These are phyloP conservation scores for Singerocomus inundabilis DNA, from an alignment of 1,284 basidiomycete genomes.

Conservation along the genomic window DNA sequence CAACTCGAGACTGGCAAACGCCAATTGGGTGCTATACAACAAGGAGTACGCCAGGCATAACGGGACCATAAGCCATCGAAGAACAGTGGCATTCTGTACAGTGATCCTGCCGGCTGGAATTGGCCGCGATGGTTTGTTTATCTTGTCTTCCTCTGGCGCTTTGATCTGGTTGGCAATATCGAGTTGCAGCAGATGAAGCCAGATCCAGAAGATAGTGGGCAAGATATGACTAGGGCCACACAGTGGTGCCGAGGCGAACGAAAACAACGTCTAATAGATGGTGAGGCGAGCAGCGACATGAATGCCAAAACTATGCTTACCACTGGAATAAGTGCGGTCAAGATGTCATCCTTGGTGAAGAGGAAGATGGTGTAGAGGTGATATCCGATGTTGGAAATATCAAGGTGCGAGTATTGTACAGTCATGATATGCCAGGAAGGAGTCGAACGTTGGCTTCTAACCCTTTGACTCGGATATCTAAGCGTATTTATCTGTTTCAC, in stretches of 20 bases:
- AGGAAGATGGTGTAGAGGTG: slow-evolving; percentile 37
- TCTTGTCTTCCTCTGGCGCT: slow-evolving; percentile 38
- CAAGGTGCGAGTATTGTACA: slow-evolving; percentile 1
- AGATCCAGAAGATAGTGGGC: slow-evolving; percentile 40
- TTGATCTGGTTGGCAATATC: slow-evolving; percentile 44
- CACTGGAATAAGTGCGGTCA: slow-evolving; percentile 40
- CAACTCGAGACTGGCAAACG: slow-evolving; percentile 35
- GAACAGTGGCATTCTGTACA: slow-evolving; percentile 26
- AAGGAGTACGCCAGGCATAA: slow-evolving; percentile 36
- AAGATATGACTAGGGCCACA: slow-evolving; percentile 19
- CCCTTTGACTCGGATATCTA: background rate
- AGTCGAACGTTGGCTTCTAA: background rate
- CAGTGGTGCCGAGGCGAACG: slow-evolving; percentile 35
- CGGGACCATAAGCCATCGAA: slow-evolving; percentile 40
- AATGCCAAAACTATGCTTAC: slow-evolving; percentile 24
- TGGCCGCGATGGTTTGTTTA: slow-evolving; percentile 43
- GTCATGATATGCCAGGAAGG: slow-evolving; percentile 11
- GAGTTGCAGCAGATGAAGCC: slow-evolving; percentile 43
- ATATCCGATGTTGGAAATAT: slow-evolving; percentile 19
- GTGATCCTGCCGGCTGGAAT: slow-evolving; percentile 40
- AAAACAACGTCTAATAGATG: slow-evolving; percentile 36
- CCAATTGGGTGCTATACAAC: slow-evolving; percentile 30
- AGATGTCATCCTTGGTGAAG: slow-evolving; percentile 43
- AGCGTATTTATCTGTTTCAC: slow-evolving; percentile 12
- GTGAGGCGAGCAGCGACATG: slow-evolving; percentile 2